Evolutionary conservation across 148 eudicot species (phyloP), one percentile per base, ranked within the genome.

Genomic region (Rhododendron simsii): DNA sequence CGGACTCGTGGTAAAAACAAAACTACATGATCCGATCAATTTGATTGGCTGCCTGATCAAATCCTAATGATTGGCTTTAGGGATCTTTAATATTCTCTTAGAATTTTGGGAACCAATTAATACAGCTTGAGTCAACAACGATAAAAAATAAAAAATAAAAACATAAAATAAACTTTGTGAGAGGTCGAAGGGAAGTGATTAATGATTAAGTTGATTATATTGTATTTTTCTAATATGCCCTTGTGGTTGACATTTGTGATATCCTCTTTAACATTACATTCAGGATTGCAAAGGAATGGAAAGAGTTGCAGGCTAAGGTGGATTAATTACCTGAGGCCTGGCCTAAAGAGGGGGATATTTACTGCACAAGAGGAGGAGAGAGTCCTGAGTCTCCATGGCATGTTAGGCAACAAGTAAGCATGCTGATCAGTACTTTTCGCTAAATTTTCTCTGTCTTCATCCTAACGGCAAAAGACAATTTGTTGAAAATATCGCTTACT

Each of bases 301-400:
- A 95, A 95, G 85, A 95, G 98, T 65, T 95, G 98, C 89, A 91
- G 98, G 86, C 84, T 95, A 87, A 88, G 98, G 80, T 95, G 98
- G 96, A 90, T 94, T 45, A 94, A 94, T 88, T 95, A 95, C 80
- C 79, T 95, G 44, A 83, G 98, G 86, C 98, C 98, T 1, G 98
- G 96, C 1, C 85, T 95, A 53, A 95, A 93, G 83, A 91, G 98
- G 59, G 98, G 94, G 30, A 33, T 87, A 28, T 95, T 95, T 87
- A 90, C 86, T n/a, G 7, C 79, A 45, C 89, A 91, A 26, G 98
- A 95, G 85, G 98, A 95, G 65, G 92, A 92, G 23, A 87, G 78
- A 41, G 90, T 95, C 80, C 81, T 94, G 3, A 89, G 86, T 39
- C 94, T 95, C 87, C 98, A 95, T 90, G 90, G 85, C 85, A 85